Percentiles rank a stretch among this genome's conserved stretches.
phyloP scores from a whole-genome alignment of 129 eudicot genomes.

The Artemisia annua region DNA sequence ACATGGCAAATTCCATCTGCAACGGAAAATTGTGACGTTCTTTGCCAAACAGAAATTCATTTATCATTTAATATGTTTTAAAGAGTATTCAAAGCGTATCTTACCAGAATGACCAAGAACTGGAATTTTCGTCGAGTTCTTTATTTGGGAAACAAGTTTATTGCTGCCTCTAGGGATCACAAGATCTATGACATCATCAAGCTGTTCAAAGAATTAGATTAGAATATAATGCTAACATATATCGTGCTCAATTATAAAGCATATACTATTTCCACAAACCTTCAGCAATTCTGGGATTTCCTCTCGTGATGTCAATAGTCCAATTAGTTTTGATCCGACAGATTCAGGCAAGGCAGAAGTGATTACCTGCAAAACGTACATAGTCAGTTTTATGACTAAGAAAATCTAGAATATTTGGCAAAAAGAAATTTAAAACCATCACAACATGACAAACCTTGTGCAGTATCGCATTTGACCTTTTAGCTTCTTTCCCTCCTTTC shows the following conservation, averaged over 20 bases:
- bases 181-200: slow-evolving; percentile 95
- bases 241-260: background rate
- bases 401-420: background rate
- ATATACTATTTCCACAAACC: slow-evolving; percentile 37
- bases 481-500: slow-evolving; percentile 97
- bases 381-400: slow-evolving; percentile 10
- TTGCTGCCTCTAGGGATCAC: slow-evolving; percentile 99
- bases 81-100: background rate
- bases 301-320: slow-evolving; percentile 76
- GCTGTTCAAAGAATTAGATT: slow-evolving; percentile 43
- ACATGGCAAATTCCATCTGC: slow-evolving; percentile 97
- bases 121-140: slow-evolving; percentile 82
- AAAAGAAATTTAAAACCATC: background rate
- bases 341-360: slow-evolving; percentile 68
- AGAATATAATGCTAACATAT: background rate
- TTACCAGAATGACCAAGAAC: slow-evolving; percentile 95
- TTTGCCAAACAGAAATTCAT: background rate
- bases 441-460: slow-evolving; percentile 61
- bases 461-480: slow-evolving; percentile 72
- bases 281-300: slow-evolving; percentile 84
- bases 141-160: slow-evolving; percentile 81
- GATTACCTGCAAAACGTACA: slow-evolving; percentile 49
- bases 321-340: slow-evolving; percentile 75
- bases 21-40: slow-evolving; percentile 6
- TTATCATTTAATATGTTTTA: background rate